Conservation (phyloP, 108 stramenopile genomes). For the Pseudonitzschia pungens region DNA sequence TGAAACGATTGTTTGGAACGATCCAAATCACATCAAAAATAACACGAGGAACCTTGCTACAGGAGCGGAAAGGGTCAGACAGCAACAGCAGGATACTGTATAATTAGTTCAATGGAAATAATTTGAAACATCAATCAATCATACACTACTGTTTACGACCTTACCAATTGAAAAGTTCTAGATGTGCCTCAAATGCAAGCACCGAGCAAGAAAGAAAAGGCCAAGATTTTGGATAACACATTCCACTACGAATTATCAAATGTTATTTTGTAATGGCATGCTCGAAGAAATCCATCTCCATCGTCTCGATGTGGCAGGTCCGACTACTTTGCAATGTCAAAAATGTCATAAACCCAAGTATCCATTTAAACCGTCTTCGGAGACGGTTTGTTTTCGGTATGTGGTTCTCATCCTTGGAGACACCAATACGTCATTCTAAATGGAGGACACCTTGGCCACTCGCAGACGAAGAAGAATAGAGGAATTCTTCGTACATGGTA, state of each 20-base stretch:
- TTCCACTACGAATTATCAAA: background rate
- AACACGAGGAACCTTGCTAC: background rate
- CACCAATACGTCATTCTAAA: slow-evolving; percentile 38
- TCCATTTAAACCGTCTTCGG: background rate
- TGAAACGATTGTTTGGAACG: background rate
- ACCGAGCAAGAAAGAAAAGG: background rate
- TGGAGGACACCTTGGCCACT: slow-evolving; percentile 10
- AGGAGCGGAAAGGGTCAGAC: background rate
- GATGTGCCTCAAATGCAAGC: no score
- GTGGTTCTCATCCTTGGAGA: slow-evolving; percentile 35
- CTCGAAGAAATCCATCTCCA: background rate
- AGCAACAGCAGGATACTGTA: no score
- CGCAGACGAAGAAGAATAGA: background rate
- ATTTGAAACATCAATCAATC: no score
- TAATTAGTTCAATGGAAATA: no score
- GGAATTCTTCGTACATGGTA: slow-evolving; percentile 4
- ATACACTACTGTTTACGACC: no score
- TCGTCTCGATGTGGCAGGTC: background rate
- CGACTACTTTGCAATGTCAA: background rate
- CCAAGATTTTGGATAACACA: background rate
- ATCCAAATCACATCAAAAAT: no score
- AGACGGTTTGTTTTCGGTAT: slow-evolving; percentile 19
- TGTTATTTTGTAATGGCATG: background rate
- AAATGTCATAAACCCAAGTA: background rate
- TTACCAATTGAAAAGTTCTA: no score